Percentiles rank a stretch among this genome's conserved stretches.
Evolutionary conservation across 2,329 filamentous ascomycete species (phyloP).

Genomic region (Metarhizium guizhouense): DNA sequence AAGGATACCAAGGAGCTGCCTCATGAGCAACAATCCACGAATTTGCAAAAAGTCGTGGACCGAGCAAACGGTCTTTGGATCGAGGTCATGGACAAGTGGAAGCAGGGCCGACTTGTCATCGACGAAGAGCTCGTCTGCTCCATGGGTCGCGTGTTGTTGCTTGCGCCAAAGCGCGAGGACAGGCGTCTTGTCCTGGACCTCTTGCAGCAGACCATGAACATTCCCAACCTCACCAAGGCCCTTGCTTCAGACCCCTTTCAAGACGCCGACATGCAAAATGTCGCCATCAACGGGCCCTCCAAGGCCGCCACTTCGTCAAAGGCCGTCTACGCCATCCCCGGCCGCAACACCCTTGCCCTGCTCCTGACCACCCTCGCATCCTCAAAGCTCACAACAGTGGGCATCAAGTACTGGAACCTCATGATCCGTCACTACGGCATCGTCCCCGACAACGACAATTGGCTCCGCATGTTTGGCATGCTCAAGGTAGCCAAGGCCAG

Average conservation of each 20-base stretch:
- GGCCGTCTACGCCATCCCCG: constrained; percentile 32
- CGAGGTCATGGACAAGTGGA: constrained; percentile 72
- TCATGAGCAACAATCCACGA: constrained; percentile 21
- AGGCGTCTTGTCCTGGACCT: constrained; percentile 65
- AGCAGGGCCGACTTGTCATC: constrained; percentile 56
- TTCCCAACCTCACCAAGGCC: constrained; percentile 46
- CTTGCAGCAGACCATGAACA: constrained; percentile 72
- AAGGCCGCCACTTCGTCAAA: constrained; percentile 7
- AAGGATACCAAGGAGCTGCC: constrained; percentile 17
- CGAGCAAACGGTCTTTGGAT: constrained; percentile 72
- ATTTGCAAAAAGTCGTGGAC: constrained; percentile 40
- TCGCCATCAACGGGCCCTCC: constrained; percentile 8
- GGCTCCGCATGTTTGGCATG: constrained; percentile 57
- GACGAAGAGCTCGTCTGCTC: constrained; percentile 72
- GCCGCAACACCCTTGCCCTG: constrained; percentile 56
- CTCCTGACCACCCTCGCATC: constrained; percentile 56
- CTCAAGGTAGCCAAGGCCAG: constrained; percentile 60
- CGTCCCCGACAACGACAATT: constrained; percentile 63
- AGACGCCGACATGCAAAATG: constrained; percentile 13
- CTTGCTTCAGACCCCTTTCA: constrained; percentile 10
- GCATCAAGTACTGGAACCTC: constrained; percentile 69
- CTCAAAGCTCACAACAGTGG: constrained; percentile 51
- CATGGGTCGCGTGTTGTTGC: constrained; percentile 71
- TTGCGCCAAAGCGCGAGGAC: constrained; percentile 49
- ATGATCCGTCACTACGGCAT: constrained; percentile 56